Evolutionary conservation across 768 basidiomycete species (phyloP), one percentile per base, ranked within the genome.

Genomic region (Floccularia luteovirens): DNA sequence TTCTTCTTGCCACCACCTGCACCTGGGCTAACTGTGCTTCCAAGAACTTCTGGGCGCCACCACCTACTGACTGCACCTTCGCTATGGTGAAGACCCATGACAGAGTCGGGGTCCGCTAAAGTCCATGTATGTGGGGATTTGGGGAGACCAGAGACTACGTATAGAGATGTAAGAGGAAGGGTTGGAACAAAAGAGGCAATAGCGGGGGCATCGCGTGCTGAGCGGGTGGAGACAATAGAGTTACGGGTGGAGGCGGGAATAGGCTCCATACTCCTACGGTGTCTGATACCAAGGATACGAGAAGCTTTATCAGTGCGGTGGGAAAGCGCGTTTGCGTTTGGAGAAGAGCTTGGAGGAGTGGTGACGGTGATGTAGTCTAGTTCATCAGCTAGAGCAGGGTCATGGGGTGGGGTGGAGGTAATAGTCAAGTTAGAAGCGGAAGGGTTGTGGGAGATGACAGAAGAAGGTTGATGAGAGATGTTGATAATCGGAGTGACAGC

Each of bases 71-170:
- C 90, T 37, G 89, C 90, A 42, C 86, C 83, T 32, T 90, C 87
- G 30, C 74, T 70, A 53, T 93, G 90, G 51, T 86, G 79, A 37
- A 91, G 70, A 35, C 86, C 88, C 36, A 83, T 62, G 38, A 89
- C 82, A 1, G 87, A 75, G 57, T 90, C 87, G 0, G 82, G 80
- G 57, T 92, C 90, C 0, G 87, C 82, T 31, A 90, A 75, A 13
- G 87, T 86, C 90, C 91, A 93, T 8, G 85, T 90, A 57, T 88
- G 79, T 1, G 90, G 88, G 22, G 82, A 82, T 59, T 92, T 92
- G 13, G 89, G 86, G 22, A 94, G 74, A 8, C 91, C 90, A 1
- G 86, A 88, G 22, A 90, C 87, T 50, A 90, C 82, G 58, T 90
- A 90, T 49, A 90, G 77, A 23, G 84, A 86, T 1, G 87, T 81